These are phyloP conservation scores for Hippophae rhamnoides DNA, from an alignment of 306 rosid genomes.

Conservation along the genomic window DNA sequence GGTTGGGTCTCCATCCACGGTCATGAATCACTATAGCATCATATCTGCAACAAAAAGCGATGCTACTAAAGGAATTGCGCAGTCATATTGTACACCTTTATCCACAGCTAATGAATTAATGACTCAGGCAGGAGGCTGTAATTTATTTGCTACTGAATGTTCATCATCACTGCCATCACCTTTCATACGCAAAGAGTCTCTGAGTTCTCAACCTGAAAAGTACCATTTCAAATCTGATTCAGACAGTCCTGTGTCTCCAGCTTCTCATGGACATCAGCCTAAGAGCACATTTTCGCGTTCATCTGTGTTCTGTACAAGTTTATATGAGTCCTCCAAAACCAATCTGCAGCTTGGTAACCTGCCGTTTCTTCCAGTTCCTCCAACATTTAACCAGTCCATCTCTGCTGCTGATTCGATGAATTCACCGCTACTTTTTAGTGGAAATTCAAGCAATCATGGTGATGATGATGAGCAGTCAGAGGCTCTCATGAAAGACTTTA, in stretches of 20 bases:
- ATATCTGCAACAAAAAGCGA: conserved; percentile 13
- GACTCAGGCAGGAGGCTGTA: conserved; percentile 22
- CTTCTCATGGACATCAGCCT: conserved; percentile 11
- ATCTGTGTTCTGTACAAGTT: conserved; percentile 36
- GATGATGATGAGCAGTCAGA: conserved; percentile 25
- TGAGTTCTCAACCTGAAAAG: conserved; percentile 16
- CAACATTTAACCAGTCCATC: conserved; percentile 19
- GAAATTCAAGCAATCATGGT: conserved; percentile 6
- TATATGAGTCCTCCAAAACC: conserved; percentile 36
- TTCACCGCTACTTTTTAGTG: conserved; percentile 15
- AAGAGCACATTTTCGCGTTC: conserved; percentile 28
- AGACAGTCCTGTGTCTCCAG: conserved; percentile 14
- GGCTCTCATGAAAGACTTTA: conserved; percentile 27
- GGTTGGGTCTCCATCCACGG: conserved; percentile 16
- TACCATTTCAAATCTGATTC: conserved; percentile 5
- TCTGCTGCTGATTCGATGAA: conserved; percentile 19
- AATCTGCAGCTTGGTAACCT: conserved; percentile 32
- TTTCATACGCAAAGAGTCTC: conserved; percentile 21
- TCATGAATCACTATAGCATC: conserved; percentile 19
- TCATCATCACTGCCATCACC: conserved; percentile 22
- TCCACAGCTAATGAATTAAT: conserved; percentile 17
- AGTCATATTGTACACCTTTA: conserved; percentile 16
- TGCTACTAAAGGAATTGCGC: conserved; percentile 14
- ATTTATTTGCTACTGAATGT: conserved; percentile 14
- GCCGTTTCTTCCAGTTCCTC: conserved; percentile 37